Evolutionary conservation across 805 yeast genomes (phyloP), one percentile per base, ranked within the genome.

Genomic region (Zygosaccharomyces bisporus): DNA sequence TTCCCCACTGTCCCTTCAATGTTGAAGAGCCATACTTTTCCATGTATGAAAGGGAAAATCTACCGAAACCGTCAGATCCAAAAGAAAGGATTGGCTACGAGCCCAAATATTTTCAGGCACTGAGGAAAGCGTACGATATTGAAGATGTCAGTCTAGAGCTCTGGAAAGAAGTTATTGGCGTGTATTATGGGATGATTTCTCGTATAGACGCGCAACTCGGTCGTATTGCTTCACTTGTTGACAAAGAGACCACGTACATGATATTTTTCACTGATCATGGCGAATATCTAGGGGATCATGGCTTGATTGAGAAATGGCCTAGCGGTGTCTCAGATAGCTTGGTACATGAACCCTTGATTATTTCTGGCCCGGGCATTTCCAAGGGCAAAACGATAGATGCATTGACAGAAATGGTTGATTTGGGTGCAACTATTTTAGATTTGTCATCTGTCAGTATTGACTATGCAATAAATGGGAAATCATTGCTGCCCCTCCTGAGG

Each of bases 191-290:
- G 14, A 51, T 51, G 55, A 49, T 51, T 18, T 25, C 50, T 8
- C 44, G 55, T 32, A 25, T 51, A 14, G 55, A 51, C 38, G 41
- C 32, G 13, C 53, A 51, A 36, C 33, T 51, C 5, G 55, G 55
- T 8, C 32, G 55, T 34, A 31, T 52, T n/a, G 13, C 47, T 25
- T 13, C 13, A 10, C 16, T 35, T 16, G 20, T 42, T 16, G 34
- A 50, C 8, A 27, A 31, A 18, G 14, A 16, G 12, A 32, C 39
- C 18, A 43, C 49, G 3, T 39, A 34, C 32, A 39, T 34, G 5
- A n/a, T 51, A 16, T 51, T 51, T 30, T 51, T 49, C 39, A 52
- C 54, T 4, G 53, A 52, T 19, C 54, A 52, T 30, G 56, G 54
- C 16, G 54, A 52, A 32, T 52, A 50, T 40, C 35, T 52, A 16